Conservation (phyloP, 371 early-diverging fungal genomes). For the Chytridium lagenaria region DNA sequence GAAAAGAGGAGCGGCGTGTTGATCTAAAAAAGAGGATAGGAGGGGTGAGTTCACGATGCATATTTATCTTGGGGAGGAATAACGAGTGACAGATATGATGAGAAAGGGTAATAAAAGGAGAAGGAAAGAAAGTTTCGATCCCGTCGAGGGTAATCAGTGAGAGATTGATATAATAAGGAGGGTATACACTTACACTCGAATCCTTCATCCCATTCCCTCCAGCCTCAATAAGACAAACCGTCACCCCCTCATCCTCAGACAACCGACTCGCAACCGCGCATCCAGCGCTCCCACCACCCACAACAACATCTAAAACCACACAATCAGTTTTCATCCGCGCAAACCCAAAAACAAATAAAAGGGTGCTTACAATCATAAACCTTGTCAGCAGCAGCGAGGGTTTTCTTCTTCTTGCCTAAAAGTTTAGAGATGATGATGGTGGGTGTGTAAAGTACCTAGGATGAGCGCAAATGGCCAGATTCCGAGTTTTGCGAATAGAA, state of each 20-base stretch:
- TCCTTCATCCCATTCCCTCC: constrained; percentile 13
- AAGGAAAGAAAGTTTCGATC: not conserved
- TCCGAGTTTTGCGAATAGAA: not conserved
- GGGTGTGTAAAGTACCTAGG: not conserved
- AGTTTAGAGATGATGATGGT: not conserved
- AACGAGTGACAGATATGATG: too few relatives aligned
- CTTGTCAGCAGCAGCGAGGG: not conserved
- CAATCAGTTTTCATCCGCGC: not conserved
- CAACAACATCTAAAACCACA: constrained; percentile 16
- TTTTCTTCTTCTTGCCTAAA: not conserved
- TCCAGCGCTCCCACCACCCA: constrained; percentile 31
- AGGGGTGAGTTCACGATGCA: too few relatives aligned
- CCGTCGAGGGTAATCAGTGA: too few relatives aligned
- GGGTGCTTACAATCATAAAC: not conserved
- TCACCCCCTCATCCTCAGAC: constrained; percentile 17
- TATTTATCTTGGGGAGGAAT: too few relatives aligned
- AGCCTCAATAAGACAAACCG: constrained; percentile 31
- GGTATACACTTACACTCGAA: not conserved
- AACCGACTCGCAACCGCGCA: constrained; percentile 20
- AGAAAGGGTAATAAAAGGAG: too few relatives aligned
- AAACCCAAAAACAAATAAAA: not conserved
- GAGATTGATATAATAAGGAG: too few relatives aligned
- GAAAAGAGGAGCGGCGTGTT: constrained; percentile 17
- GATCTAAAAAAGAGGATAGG: not conserved
- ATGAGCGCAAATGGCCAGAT: constrained; percentile 1